Evolutionary conservation across 164 flowering plant genomes (phyloP).

Genomic region (Warburgia ugandensis): DNA sequence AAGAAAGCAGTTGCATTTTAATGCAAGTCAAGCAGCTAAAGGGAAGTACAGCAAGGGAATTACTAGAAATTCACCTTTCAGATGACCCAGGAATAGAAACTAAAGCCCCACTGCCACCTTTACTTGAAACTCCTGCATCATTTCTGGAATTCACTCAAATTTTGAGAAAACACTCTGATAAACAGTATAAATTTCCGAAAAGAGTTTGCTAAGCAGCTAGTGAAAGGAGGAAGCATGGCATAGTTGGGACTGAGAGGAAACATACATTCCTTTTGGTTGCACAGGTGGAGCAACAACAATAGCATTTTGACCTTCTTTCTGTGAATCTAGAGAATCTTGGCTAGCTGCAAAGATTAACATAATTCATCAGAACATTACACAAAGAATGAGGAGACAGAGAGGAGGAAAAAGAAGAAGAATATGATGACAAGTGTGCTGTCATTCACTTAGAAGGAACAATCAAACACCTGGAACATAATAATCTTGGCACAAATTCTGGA

Average conservation of each 20-base stretch:
- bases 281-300: conserved; percentile 60
- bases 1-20: too few relatives aligned
- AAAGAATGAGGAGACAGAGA: too few relatives aligned
- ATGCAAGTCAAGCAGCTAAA: too few relatives aligned
- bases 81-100: conserved; percentile 49
- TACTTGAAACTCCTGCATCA: conserved; percentile 42
- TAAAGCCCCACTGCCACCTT: conserved; percentile 35
- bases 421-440: too few relatives aligned
- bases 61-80: conserved; percentile 47
- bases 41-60: not conserved
- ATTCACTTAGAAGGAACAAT: too few relatives aligned
- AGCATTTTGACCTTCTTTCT: conserved; percentile 52
- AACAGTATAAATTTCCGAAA: not conserved
- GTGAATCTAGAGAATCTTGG: conserved; percentile 36
- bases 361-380: too few relatives aligned
- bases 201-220: not conserved
- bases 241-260: conserved; percentile 1
- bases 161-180: conserved; percentile 7
- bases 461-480: too few relatives aligned
- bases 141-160: conserved; percentile 31
- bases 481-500: too few relatives aligned
- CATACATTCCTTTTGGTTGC: conserved; percentile 55
- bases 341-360: conserved; percentile 58
- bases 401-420: too few relatives aligned
- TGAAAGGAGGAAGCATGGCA: not conserved